A percentile compares a stretch with the other conserved stretches of the same genome.
Evolutionary conservation across 169 alveolate genomes (phyloP).

Genomic region (Theileria orientalis): DNA sequence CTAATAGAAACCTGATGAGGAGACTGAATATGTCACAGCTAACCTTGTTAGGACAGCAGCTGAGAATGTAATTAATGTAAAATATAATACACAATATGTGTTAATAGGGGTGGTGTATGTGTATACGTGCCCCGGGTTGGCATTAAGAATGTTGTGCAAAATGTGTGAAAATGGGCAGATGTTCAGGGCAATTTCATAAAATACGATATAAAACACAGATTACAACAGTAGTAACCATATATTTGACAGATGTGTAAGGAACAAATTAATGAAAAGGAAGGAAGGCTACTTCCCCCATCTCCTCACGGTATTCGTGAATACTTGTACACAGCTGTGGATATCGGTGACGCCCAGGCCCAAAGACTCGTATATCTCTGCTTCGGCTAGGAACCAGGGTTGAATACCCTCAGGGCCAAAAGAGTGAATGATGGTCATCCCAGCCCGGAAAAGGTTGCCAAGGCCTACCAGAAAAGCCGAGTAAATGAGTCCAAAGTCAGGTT

Average conservation of each 20-base stretch:
- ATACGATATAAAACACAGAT: too few species aligned
- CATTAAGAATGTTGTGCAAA: neutral
- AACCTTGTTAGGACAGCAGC: slow-evolving; percentile 32
- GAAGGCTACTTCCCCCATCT: slow-evolving; percentile 46
- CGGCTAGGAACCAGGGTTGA: slow-evolving; percentile 62
- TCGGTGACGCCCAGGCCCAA: slow-evolving; percentile 20
- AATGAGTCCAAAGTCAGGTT: slow-evolving; percentile 9
- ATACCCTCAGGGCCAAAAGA: slow-evolving; percentile 59
- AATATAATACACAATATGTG: neutral
- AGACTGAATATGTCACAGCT: slow-evolving; percentile 57
- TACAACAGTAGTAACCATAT: too few species aligned
- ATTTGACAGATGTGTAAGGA: neutral
- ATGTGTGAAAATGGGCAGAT: too few species aligned
- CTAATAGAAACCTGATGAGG: slow-evolving; percentile 53
- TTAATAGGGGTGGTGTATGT: neutral
- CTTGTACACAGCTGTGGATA: slow-evolving; percentile 23
- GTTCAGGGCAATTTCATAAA: too few species aligned
- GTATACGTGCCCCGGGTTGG: neutral
- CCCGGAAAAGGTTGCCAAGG: slow-evolving; percentile 1
- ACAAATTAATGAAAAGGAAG: too few species aligned
- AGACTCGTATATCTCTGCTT: slow-evolving; percentile 50
- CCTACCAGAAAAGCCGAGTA: slow-evolving; percentile 13
- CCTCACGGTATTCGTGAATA: slow-evolving; percentile 19
- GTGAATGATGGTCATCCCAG: slow-evolving; percentile 32
- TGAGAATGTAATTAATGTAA: slow-evolving; percentile 2